Evolutionary conservation across 2,329 filamentous ascomycete species (phyloP).

Genomic region (Fusarium sp.): DNA sequence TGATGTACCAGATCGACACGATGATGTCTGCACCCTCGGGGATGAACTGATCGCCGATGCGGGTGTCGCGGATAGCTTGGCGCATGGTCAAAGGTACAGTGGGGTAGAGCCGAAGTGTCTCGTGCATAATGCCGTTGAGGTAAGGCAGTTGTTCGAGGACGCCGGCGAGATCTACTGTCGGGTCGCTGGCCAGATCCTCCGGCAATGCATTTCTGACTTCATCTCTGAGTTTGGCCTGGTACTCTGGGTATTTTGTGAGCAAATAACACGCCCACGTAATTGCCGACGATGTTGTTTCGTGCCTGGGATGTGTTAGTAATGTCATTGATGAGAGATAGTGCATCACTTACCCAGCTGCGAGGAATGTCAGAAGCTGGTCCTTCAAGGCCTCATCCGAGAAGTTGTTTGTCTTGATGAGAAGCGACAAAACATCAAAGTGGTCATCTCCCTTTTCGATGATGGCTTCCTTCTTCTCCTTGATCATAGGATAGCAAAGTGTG

Average conservation of each 20-base stretch:
- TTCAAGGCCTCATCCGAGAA: conserved; percentile 64
- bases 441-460: conserved; percentile 55
- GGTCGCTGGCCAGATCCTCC: background rate
- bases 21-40: conserved; percentile 73
- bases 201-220: conserved; percentile 15
- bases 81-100: conserved; percentile 75
- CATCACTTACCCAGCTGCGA: conserved; percentile 50
- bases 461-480: conserved; percentile 61
- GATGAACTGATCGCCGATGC: conserved; percentile 67
- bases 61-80: conserved; percentile 65
- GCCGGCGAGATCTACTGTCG: conserved; percentile 53
- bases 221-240: conserved; percentile 30
- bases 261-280: conserved; percentile 37
- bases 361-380: conserved; percentile 66
- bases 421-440: conserved; percentile 72
- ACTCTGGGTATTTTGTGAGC: conserved; percentile 27
- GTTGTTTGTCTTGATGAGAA: conserved; percentile 62
- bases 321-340: fast-evolving
- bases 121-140: conserved; percentile 75
- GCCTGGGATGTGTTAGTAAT: conserved; percentile 4
- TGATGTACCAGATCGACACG: conserved; percentile 69
- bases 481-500: conserved; percentile 34
- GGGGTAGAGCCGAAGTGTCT: conserved; percentile 74
- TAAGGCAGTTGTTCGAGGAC: conserved; percentile 73
- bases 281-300: conserved; percentile 38